Conservation (phyloP, 768 basidiomycete genomes). For the Leccinum disarticulatum region DNA sequence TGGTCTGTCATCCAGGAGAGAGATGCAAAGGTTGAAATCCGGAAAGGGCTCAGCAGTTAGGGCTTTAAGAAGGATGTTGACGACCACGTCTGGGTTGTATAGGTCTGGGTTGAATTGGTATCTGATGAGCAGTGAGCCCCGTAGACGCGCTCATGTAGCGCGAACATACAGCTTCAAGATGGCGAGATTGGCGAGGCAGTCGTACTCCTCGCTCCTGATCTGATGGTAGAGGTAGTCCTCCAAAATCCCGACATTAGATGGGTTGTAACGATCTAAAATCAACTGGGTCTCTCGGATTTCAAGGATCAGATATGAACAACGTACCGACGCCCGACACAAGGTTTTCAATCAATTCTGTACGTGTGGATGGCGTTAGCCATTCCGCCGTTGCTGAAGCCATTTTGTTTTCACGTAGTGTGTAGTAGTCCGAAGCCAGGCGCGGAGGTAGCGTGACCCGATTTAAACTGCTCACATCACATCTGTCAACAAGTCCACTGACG, state of each 20-base stretch:
- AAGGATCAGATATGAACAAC: slow-evolving; percentile 27
- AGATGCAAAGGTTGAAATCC: slow-evolving; percentile 93
- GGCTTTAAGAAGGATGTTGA: slow-evolving; percentile 93
- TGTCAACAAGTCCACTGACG: neutral
- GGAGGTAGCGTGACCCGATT: slow-evolving; percentile 4
- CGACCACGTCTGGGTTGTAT: slow-evolving; percentile 88
- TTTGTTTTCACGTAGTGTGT: slow-evolving; percentile 7
- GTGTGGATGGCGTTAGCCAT: slow-evolving; percentile 74
- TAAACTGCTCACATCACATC: slow-evolving; percentile 2
- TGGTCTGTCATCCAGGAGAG: slow-evolving; percentile 80
- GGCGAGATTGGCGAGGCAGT: slow-evolving; percentile 92
- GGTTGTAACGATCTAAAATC: slow-evolving; percentile 89
- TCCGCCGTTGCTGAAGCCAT: slow-evolving; percentile 44
- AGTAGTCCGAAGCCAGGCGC: neutral
- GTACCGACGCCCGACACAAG: slow-evolving; percentile 87
- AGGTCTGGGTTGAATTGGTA: slow-evolving; percentile 97
- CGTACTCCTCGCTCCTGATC: slow-evolving; percentile 87
- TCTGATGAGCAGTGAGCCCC: slow-evolving; percentile 38
- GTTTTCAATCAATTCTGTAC: slow-evolving; percentile 86
- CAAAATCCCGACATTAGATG: slow-evolving; percentile 86
- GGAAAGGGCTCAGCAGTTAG: slow-evolving; percentile 82
- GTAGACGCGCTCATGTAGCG: neutral
- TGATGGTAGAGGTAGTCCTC: slow-evolving; percentile 98
- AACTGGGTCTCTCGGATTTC: slow-evolving; percentile 1
- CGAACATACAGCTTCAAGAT: slow-evolving; percentile 80